Percentiles rank a stretch among this genome's conserved stretches.
Evolutionary conservation across 140 eudicot genomes (phyloP).

Genomic region (Eryngium alpinum): DNA sequence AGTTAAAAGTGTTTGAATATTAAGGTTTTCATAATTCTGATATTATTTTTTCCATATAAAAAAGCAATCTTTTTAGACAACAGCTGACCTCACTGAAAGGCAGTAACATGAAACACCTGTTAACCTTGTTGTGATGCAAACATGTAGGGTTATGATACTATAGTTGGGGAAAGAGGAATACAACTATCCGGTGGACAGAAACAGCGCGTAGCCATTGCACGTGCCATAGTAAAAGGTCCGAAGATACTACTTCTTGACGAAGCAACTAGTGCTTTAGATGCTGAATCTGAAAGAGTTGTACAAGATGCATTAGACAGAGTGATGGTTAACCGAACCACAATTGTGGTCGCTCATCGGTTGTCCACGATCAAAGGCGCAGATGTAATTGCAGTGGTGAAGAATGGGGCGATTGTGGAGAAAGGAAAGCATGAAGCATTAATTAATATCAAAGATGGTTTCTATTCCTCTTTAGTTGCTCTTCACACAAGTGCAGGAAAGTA

Average conservation of each 20-base stretch:
- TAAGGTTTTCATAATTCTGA: background rate
- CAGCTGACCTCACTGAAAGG: too few species aligned
- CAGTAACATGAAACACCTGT: background rate
- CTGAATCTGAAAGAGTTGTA: conserved; percentile 72
- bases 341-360: conserved; percentile 72
- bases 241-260: conserved; percentile 67
- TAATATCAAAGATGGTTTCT: conserved; percentile 53
- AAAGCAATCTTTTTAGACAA: too few species aligned
- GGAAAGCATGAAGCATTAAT: conserved; percentile 57
- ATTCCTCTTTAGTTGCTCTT: conserved; percentile 63
- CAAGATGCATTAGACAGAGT: conserved; percentile 72
- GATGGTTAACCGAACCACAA: conserved; percentile 70
- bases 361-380: conserved; percentile 74
- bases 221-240: conserved; percentile 74
- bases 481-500: conserved; percentile 26
- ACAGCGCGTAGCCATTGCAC: conserved; percentile 79
- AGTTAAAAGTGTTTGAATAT: too few species aligned
- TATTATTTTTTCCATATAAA: background rate
- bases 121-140: background rate
- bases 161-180: conserved; percentile 83
- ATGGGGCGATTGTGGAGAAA: conserved; percentile 65
- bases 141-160: conserved; percentile 61
- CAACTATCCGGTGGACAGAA: conserved; percentile 86
- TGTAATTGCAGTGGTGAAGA: conserved; percentile 62
- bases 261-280: conserved; percentile 83